These are phyloP conservation scores for Massarina eburnea DNA, from an alignment of 2,329 filamentous ascomycete species.

Conservation along the genomic window DNA sequence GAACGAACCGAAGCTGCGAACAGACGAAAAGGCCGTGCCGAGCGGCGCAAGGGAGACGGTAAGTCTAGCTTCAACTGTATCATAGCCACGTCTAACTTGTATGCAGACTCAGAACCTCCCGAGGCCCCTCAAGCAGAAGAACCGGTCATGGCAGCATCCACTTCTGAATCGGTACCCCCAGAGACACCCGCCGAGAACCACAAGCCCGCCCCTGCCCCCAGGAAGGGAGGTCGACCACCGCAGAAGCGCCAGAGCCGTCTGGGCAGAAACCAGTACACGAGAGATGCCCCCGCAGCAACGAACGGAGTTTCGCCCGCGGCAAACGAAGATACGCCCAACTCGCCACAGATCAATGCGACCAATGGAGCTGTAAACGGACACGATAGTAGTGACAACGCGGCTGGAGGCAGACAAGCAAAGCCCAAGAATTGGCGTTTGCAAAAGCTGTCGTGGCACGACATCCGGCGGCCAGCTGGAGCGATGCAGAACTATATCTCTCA, in stretches of 20 bases:
- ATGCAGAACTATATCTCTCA: constrained; percentile 90
- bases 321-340: constrained; percentile 27
- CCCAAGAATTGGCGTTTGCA: constrained; percentile 57
- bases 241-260: constrained; percentile 36
- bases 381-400: constrained; percentile 59
- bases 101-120: constrained; percentile 29
- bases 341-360: constrained; percentile 32
- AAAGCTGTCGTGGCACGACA: constrained; percentile 78
- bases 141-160: constrained; percentile 19
- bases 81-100: constrained; percentile 23
- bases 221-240: constrained; percentile 38
- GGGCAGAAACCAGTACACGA: constrained; percentile 44
- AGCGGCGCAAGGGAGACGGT: constrained; percentile 82
- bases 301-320: constrained; percentile 38
- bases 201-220: constrained; percentile 31
- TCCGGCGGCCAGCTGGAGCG: constrained; percentile 78
- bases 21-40: constrained; percentile 79
- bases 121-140: constrained; percentile 34
- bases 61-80: constrained; percentile 33
- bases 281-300: constrained; percentile 33
- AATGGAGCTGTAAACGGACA: constrained; percentile 41
- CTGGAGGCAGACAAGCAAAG: constrained; percentile 62
- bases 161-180: constrained; percentile 27
- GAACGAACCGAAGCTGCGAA: constrained; percentile 76
- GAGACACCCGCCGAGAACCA: constrained; percentile 26